Conservation (phyloP, 805 yeast genomes). For the Teunomyces gatunensis region DNA sequence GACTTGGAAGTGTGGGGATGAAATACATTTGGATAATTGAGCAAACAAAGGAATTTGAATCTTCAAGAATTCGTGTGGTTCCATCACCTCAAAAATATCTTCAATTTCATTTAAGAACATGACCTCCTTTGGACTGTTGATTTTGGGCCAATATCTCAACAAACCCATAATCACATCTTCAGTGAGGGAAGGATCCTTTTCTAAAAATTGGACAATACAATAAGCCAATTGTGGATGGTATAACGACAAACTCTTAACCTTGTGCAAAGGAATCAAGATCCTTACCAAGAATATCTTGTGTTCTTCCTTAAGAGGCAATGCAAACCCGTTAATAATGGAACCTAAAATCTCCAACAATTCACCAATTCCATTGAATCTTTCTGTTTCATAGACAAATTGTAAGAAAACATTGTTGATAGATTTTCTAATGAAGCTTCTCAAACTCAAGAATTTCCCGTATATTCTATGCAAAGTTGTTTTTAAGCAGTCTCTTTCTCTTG, state of each 20-base stretch:
- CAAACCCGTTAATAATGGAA: constrained; percentile 95
- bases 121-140: constrained; percentile 90
- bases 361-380: constrained; percentile 91
- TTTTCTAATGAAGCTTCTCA: constrained; percentile 87
- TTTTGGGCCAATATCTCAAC: constrained; percentile 94
- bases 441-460: constrained; percentile 88
- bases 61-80: constrained; percentile 86
- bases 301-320: constrained; percentile 94
- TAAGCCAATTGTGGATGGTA: constrained; percentile 97
- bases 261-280: constrained; percentile 88
- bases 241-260: constrained; percentile 80
- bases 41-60: constrained; percentile 92
- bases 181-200: constrained; percentile 87
- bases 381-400: constrained; percentile 93
- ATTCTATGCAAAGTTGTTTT: constrained; percentile 95
- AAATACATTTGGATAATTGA: constrained; percentile 88
- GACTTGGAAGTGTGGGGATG: constrained; percentile 95
- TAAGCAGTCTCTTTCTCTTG: constrained; percentile 90
- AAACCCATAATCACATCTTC: constrained; percentile 97
- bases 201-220: constrained; percentile 94
- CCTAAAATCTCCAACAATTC: constrained; percentile 94
- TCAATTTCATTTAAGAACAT: constrained; percentile 95
- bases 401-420: constrained; percentile 89
- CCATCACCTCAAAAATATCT: constrained; percentile 94
- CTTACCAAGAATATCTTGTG: constrained; percentile 87